Evolutionary conservation across 768 basidiomycete species (phyloP), one percentile per base, ranked within the genome.

Genomic region (Serendipita sp.): DNA sequence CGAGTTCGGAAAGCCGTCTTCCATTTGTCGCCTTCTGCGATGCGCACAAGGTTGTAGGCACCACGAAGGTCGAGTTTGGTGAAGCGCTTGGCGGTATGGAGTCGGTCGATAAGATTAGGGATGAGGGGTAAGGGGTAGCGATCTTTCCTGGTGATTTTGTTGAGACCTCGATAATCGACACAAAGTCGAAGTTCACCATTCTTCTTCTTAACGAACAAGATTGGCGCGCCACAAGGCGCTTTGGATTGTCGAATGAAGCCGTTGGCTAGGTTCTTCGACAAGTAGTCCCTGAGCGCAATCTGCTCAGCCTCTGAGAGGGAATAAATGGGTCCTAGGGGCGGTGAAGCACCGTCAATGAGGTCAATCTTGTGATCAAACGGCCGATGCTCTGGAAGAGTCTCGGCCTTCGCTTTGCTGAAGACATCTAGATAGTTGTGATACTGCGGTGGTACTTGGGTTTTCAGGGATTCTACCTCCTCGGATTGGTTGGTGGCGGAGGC

Each of bases 21-120:
- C 75, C 73, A 75, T 68, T 78, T 72, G 64, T 79, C 73, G 0
- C 77, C 77, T 16, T 73, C 71, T 3, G 68, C 66, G 48, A 80
- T 75, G 1, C 75, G 68, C n/a, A 81, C 68, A 11, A 77, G 75
- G 67, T 80, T 75, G 67, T 74, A 81, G 0, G 74, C 76, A 48
- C 72, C 71, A 30, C 73, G 72, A 32, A 80, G 73, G 64, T 80
- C 76, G 51, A 79, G 11, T 48, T 71, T 72, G 7, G 71, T 72
- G 62, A 73, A 74, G 63, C 64, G 64, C 45, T 69, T 66, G 18
- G 69, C 70, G 0, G 58, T 37, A 3, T 58, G 34, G 32, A 73
- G 46, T 63, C 68, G 68, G 41, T 75, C 70, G n/a, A 75, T 64
- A 79, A 80, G 0, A 72, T 70, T 0, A 75, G 77, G 0, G 74